Base-by-base conservation (phyloP, 768 basidiomycete species). In the Pluteus cervinus region DNA sequence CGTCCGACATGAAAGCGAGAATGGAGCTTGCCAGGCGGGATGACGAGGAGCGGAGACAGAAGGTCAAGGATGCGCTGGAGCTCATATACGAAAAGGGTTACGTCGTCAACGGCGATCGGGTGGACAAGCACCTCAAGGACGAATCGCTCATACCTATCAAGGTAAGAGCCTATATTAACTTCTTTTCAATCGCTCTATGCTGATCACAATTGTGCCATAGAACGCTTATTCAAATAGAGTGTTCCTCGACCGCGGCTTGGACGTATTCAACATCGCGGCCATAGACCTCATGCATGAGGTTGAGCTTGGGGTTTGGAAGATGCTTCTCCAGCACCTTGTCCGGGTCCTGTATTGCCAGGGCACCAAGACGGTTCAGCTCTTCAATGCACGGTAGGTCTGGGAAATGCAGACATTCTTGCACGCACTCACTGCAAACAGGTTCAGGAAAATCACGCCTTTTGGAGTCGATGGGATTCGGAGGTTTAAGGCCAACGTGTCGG, bases 271-370 rank as follows among this genome's bases (percentile, higher is more conserved):
- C 3, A 44, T 62, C 29, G 40, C 63, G 0, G 55, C 58, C 0
- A 51, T 58, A 8, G 65, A 69, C 36, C 37, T 63, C 1, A 47
- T 68, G 47, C 66, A 67, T 39, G 62, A 66, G 40, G 43, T 63
- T 39, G 60, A 65, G 29, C 43, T 65, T 0, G 62, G 66, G 0
- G 53, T 62, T 1, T 67, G 62, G 60, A 67, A 63, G 29, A 43
- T 47, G 1, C 22, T 63, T 0, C 47, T 66, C 5, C 53, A 40
- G 1, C 66, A 68, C 26, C 53, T 67, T 2, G 51, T 66, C 7
- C 54, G 54, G 0, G 50, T 68, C 6, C 35, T 67, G 9, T 32
- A 62, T 44, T 40, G 49, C 1, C 37, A 45, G 18, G 48, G 49
- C 3, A 15, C 24, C 15, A 33, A 46, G 24, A 17, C 35, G 16